A percentile compares a stretch with the other conserved stretches of the same genome.
Conservation (phyloP, 2,329 filamentous ascomycete genomes). For the Fusarium penzigii region DNA sequence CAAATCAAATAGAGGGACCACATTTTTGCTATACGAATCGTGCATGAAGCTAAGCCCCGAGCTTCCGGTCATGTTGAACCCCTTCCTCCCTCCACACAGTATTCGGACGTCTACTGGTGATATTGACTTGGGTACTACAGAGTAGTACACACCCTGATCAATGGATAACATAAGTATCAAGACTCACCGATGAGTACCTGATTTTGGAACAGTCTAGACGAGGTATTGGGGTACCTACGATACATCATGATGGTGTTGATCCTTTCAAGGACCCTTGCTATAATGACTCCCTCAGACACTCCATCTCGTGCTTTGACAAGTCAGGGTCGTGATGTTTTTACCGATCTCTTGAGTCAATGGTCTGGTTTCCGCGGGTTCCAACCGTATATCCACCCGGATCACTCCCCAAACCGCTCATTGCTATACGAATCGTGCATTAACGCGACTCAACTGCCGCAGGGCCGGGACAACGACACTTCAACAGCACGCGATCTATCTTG, state of each 20-base stretch:
- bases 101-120: background rate
- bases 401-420: background rate
- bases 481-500: background rate
- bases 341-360: background rate
- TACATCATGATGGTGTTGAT: too few relatives aligned
- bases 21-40: slow-evolving; percentile 28
- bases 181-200: background rate
- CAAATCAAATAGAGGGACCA: slow-evolving; percentile 1
- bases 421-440: background rate
- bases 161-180: background rate
- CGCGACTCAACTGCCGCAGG: background rate
- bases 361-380: background rate
- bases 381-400: background rate
- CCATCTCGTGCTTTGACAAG: background rate
- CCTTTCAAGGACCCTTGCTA: background rate
- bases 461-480: background rate
- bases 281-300: background rate
- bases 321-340: background rate
- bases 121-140: background rate
- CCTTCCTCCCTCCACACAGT: background rate
- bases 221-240: too few relatives aligned
- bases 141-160: background rate
- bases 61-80: background rate
- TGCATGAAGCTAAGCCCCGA: slow-evolving; percentile 28
- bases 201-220: too few relatives aligned